Evolutionary conservation across 768 basidiomycete species (phyloP), one percentile per base, ranked within the genome.

Genomic region (Pleurotus salmoneostramineus): DNA sequence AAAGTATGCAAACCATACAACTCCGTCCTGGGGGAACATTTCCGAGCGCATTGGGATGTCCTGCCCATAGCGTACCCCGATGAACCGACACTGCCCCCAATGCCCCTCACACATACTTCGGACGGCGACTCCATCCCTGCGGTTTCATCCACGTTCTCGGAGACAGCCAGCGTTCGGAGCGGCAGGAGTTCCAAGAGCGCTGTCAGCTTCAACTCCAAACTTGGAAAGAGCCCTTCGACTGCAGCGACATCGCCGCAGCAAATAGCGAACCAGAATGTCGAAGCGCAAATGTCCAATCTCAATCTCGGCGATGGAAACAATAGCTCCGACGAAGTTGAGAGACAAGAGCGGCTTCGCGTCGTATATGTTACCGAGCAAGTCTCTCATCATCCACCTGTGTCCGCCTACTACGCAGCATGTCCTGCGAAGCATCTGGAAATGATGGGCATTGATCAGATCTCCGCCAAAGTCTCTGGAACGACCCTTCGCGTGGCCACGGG

Each of bases 351-450:
- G 4, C 50, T 68, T 12, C 88, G 93, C 35, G 83, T 95, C 45
- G 82, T 84, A 5, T 96, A 83, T 70, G 72, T 95, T 48, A 96
- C 94, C 11, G 95, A 97, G 70, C 95, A 97, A 71, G 87, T 98
- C 48, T 97, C 92, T 1, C 97, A 99, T 72, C 97, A 99, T 66
- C 97, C 97, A 0, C 97, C 97, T 2, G 84, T 98, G 33, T 96
- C 93, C 0, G 86, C 90, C 0, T 96, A 86, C 67, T 87, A 85
- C 61, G 92, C 89, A 5, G 61, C 74, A 3, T 95, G 92, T 69
- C 93, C 95, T 0, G 74, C 83, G 43, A 83, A 85, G 27, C 82
- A 83, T 33, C 67, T 95, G 43, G 86, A 90, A 61, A 77, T 91
- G 68, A 73, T 72, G 14, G 96, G 95, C 3, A 78, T 94, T 58